Base-by-base conservation (phyloP, 139 green algal species). In the Tetradesmus obliquus region DNA sequence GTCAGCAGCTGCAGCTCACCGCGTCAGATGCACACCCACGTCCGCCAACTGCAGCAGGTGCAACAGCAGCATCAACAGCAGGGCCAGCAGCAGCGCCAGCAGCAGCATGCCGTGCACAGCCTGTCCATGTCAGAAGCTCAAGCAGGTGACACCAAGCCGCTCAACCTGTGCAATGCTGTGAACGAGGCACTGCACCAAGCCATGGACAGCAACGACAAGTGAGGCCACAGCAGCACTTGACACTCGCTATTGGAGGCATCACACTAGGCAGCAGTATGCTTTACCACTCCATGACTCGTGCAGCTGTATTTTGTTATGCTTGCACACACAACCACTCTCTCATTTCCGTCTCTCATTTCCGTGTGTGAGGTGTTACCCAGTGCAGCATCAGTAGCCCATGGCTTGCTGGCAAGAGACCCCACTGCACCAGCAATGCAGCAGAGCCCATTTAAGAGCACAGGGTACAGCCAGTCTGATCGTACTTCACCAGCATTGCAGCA, bases 151-250 rank as follows among this genome's bases (percentile, higher is more conserved):
- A 80, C 88, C 54, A 86, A 91, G 22, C 83, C 82, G 22, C 60
- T 97, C 81, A 99, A 99, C 81, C 80, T 99, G 5, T 98, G 97
- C 91, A 96, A 95, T 5, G 97, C 97, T 1, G 91, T 99, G 2
- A 99, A 99, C 69, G 96, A 98, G 2, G 97, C 97, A 0, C 92
- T 99, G 8, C 74, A 94, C n/a, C 94, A 96, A 9, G 95, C 96
- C 5, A 82, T 99, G 74, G 95, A 97, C 3, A 91, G 80, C 2
- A 92, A 99, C 91, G 82, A 92, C 24, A 97, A 93, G 95, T 84
- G 58, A 60, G 87, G 54, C 19, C 7, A 76, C 17, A n/a, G 5
- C 17, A 24, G 66, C 66, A 76, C 66, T 6, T 5, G 5, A 76
- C 66, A 45, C 32, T 45, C 32, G 32, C 32, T 45, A 45, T 45